Evolutionary conservation across 2,329 filamentous ascomycete genomes (phyloP), one percentile per base, ranked within the genome.

Genomic region (Aspergillus spinulosporus): DNA sequence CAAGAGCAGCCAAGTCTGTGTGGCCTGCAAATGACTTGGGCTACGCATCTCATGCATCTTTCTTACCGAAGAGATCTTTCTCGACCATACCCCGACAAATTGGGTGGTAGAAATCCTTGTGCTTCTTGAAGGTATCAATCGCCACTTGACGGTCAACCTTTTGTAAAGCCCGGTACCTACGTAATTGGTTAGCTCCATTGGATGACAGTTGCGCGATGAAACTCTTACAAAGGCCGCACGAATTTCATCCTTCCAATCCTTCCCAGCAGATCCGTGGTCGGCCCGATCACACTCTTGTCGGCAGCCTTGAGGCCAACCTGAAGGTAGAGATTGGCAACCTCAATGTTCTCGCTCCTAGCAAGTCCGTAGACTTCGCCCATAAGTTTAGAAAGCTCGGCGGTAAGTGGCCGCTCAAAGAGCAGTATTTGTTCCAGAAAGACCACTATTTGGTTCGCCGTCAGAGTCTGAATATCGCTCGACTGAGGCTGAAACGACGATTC

Each of bases 181-280:
- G 34, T 6, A 11, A 5, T 12, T 9, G 21, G 46, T 69, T 58
- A 68, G 63, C 49, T 8, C 43, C 49, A 44, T 28, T 11, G 21
- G 5, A 12, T 9, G 5, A 9, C 14, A 44, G 15, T 8, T 26
- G 42, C 11, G 15, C 21, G 14, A 9, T 14, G n/a, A 9, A 26
- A 26, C 26, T 39, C 73, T 68, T 71, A 97, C 68, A 97, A 76
- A 21, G 93, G 91, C 47, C 93, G 82, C 57, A 97, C 93, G 74
- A 93, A 97, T 83, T 97, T 97, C 94, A 99, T 97, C 56, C 94
- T 81, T 9, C 94, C 94, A 26, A 97, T 92, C 51, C 82, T 81
- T 32, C 90, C 89, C 39, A 97, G 79, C 54, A 97, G 78, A 57
- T 89, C 84, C 1, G 88, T 86, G 0, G 90, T 85, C 1, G 87